Evolutionary conservation across 2,329 filamentous ascomycete species (phyloP), one percentile per base, ranked within the genome.

Genomic region (Penicillium sp.): DNA sequence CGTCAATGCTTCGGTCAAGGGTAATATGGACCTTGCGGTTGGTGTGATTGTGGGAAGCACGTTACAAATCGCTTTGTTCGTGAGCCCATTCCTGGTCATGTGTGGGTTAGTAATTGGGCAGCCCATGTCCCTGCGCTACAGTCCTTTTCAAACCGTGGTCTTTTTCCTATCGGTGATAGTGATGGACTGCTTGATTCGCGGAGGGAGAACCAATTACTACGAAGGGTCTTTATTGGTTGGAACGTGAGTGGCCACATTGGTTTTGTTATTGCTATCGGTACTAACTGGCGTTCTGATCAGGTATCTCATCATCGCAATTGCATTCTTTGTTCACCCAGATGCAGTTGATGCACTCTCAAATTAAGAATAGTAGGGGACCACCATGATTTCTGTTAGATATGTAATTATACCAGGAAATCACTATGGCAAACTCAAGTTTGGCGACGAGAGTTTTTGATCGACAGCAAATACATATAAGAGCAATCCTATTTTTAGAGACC

Each of bases 1-100:
- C 11, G 76, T 79, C 26, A 77, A 81, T 10, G 79, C 82, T 23
- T 79, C 80, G 1, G 78, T 77, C 68, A 84, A 82, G 68, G 77
- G 79, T 65, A 82, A 82, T 67, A 81, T 83, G 79, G 80, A 83
- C 56, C 71, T 83, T 14, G 79, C 80, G 26, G 79, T 83, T 59
- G 79, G 79, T 50, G 79, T 83, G 3, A 79, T 80, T 16, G 78
- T 82, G 47, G 81, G 80, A 54, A 78, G 74, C 65, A 78, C 74
- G 49, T 74, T 83, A 71, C 80, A 83, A 58, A 84, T 84, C 52
- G 80, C 81, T 4, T 75, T 84, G 23, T 81, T 84, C 60, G 81
- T 60, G 18, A 83, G 81, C 2, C 81, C 81, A 6, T 81, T 81
- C 70, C 70, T 83, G 47, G 80, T 83, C 52, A 78, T 83, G 39